Base-by-base conservation (phyloP, 1,139 yeast species). In the Pichia sp. region DNA sequence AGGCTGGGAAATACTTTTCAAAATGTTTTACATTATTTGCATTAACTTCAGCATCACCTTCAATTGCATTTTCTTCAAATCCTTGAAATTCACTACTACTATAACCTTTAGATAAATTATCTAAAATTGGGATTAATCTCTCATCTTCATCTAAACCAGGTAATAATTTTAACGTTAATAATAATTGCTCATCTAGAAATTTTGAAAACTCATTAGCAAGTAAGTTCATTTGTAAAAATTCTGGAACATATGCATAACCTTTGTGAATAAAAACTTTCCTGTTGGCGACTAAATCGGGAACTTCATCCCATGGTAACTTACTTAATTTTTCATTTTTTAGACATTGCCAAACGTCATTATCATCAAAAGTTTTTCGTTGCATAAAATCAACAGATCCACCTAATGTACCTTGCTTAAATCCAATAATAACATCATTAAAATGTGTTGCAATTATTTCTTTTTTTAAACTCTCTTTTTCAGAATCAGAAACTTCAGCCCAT, bases 111-210 rank as follows among this genome's bases (percentile, higher is more conserved):
- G 95, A 79, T 44, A 92, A 66, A 57, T 89, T 89, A 58, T 80
- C 79, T 50, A 92, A 70, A 28, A 94, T 77, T 0, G 97, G 97
- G 39, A 87, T 67, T 40, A 92, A 65, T 49, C 99, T 72, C 60
- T 89, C 95, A 59, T 90, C 97, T 66, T 92, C 97, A 58, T 89
- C 96, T 45, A 92, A 68, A 22, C 94, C 72, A 3, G 97, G 95
- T 44, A 90, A 67, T 25, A 85, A 75, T 55, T 84, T 85, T 56
- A 87, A 83, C 0, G 97, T 87, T 47, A 72, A 68, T 24, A 80
- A 65, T 49, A 92, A 69, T 33, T 80, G 78, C 9, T 66, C 62
- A 4, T 64, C 62, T 41, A 94, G 70, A 43, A 68, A 68, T 16
- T 70, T 76, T 35, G 78, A 69, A 60, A 82, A 90, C 61, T 87